phyloP scores from a whole-genome alignment of 2,329 filamentous ascomycete genomes.

The Cladorrhinum sp. region DNA sequence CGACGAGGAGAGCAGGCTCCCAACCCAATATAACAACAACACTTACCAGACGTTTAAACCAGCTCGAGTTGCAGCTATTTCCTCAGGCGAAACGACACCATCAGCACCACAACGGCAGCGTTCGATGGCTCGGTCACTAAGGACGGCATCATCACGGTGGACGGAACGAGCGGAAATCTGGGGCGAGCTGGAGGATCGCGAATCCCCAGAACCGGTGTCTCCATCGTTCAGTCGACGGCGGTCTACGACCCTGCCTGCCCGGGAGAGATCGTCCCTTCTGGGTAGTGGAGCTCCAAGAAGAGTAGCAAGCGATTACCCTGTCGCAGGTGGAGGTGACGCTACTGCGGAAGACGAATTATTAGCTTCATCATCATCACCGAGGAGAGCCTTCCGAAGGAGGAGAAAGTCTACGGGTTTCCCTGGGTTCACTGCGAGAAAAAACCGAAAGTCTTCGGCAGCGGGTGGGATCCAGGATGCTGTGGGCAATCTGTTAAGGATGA shows the following conservation, averaged over 20 bases:
- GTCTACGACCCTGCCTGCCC: constrained; percentile 48
- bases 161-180: constrained; percentile 77
- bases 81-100: background rate
- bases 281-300: constrained; percentile 26
- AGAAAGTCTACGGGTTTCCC: constrained; percentile 62
- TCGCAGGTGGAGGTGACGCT: constrained; percentile 23
- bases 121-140: constrained; percentile 21
- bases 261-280: constrained; percentile 40
- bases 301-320: constrained; percentile 32
- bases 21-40: constrained; percentile 24
- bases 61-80: constrained; percentile 33
- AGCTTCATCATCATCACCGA: constrained; percentile 26
- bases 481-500: constrained; percentile 51
- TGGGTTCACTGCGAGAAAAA: constrained; percentile 54
- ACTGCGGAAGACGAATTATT: constrained; percentile 19
- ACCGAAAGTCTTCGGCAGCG: constrained; percentile 31
- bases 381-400: constrained; percentile 41
- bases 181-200: constrained; percentile 80
- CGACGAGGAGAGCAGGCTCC: constrained; percentile 33
- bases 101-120: constrained; percentile 40
- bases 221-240: constrained; percentile 38
- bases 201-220: constrained; percentile 41
- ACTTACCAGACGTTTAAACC: constrained; percentile 50
- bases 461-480: constrained; percentile 49
- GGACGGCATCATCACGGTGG: constrained; percentile 47